A percentile compares a stretch with the other conserved stretches of the same genome.
Conservation (phyloP, 805 yeast species). For the Starmerella sp. region DNA sequence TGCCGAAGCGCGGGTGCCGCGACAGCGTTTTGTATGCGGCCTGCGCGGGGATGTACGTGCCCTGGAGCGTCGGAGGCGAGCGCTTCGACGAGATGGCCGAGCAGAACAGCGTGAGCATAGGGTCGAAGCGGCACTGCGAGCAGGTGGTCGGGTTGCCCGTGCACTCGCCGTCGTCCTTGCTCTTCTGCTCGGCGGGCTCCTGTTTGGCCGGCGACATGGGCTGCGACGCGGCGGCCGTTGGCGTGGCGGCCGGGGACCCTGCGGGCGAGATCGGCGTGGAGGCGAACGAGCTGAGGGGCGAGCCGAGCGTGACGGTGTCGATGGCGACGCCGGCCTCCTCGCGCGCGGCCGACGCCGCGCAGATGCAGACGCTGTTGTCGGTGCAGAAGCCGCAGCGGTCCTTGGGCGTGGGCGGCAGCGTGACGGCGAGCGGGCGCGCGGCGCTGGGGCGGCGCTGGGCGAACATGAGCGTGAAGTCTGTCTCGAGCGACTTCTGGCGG, state of each 20-base stretch:
- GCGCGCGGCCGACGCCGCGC: slow-evolving; percentile 56
- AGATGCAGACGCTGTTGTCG: slow-evolving; percentile 83
- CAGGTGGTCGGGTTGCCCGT: slow-evolving; percentile 87
- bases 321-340: slow-evolving; percentile 27
- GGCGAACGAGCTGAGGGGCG: slow-evolving; percentile 15
- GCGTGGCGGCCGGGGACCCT: background rate
- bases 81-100: slow-evolving; percentile 57
- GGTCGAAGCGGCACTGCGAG: slow-evolving; percentile 69
- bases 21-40: slow-evolving; percentile 83
- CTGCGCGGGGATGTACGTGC: slow-evolving; percentile 67
- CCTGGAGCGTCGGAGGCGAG: slow-evolving; percentile 14
- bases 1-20: slow-evolving; percentile 64
- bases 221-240: background rate
- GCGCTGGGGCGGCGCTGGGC: slow-evolving; percentile 7
- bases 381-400: slow-evolving; percentile 92
- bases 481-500: slow-evolving; percentile 17
- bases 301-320: slow-evolving; percentile 23
- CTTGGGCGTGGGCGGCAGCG: slow-evolving; percentile 21
- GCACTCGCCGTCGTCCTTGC: slow-evolving; percentile 33
- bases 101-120: slow-evolving; percentile 80
- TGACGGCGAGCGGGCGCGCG: slow-evolving; percentile 11
- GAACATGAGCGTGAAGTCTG: slow-evolving; percentile 21
- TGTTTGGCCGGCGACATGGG: background rate
- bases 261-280: slow-evolving; percentile 10
- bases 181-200: slow-evolving; percentile 12